Conservation (phyloP, 1,284 basidiomycete species). For the Bondarzewia mesenterica region DNA sequence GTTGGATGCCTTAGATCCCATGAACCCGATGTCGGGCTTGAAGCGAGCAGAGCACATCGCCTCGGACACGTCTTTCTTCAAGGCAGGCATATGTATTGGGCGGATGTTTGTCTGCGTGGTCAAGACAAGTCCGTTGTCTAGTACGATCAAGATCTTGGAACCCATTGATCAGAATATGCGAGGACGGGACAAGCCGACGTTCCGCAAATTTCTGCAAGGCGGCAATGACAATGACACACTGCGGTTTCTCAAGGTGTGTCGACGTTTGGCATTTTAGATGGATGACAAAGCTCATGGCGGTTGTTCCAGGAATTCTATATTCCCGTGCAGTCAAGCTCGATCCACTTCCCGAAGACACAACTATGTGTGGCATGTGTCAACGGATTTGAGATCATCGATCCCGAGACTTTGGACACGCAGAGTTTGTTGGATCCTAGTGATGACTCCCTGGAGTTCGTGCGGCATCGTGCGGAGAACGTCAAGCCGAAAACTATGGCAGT, state of each 20-base stretch:
- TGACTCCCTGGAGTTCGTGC: conserved; percentile 87
- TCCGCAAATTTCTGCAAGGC: conserved; percentile 89
- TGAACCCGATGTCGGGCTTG: conserved; percentile 84
- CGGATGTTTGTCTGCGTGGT: conserved; percentile 97
- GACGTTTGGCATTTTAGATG: too few relatives aligned
- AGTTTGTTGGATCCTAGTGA: conserved; percentile 93
- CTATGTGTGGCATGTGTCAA: conserved; percentile 96
- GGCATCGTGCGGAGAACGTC: conserved; percentile 68
- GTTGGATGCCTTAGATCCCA: conserved; percentile 85
- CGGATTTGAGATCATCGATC: conserved; percentile 99
- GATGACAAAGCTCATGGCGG: too few relatives aligned
- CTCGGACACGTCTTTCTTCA: conserved; percentile 97
- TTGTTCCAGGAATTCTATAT: conserved; percentile 99
- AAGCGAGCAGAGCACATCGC: conserved; percentile 95
- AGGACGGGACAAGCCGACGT: conserved; percentile 84
- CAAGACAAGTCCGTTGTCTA: conserved; percentile 90
- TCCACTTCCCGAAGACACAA: conserved; percentile 97
- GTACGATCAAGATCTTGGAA: conserved; percentile 96
- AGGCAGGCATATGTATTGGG: conserved; percentile 89
- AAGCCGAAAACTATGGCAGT: conserved; percentile 88
- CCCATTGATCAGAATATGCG: conserved; percentile 89
- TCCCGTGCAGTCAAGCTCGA: conserved; percentile 92
- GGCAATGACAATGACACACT: conserved; percentile 96
- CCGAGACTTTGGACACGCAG: conserved; percentile 96
- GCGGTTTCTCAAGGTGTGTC: conserved; percentile 81